Evolutionary conservation across 495 filamentous ascomycete species (phyloP).

Genomic region (Talaromyces proteolyticus): DNA sequence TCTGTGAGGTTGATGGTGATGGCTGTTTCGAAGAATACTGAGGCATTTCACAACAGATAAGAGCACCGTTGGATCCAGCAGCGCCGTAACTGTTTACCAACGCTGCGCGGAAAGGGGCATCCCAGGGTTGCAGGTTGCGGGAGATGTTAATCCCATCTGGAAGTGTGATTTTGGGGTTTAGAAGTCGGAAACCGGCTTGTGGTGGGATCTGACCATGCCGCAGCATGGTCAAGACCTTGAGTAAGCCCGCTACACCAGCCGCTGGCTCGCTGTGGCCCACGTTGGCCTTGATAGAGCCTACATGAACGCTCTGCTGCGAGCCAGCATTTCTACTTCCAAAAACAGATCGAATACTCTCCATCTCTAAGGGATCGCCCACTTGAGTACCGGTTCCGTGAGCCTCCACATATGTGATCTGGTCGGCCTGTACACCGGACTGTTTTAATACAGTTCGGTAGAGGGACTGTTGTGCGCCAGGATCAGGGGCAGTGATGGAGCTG

Average conservation of each 20-base stretch:
- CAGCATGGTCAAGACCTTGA: constrained; percentile 40
- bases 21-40: not conserved
- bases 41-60: constrained; percentile 1
- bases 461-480: constrained; percentile 7
- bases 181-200: constrained; percentile 21
- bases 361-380: constrained; percentile 30
- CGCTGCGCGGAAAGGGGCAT: constrained; percentile 16
- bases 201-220: constrained; percentile 23
- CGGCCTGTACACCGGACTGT: constrained; percentile 17
- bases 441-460: constrained; percentile 12
- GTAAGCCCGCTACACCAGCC: constrained; percentile 30
- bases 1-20: not conserved
- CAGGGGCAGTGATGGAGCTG: constrained; percentile 12
- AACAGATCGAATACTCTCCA: constrained; percentile 20
- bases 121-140: constrained; percentile 17
- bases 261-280: constrained; percentile 40
- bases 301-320: constrained; percentile 9
- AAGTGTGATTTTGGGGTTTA: constrained; percentile 33
- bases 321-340: constrained; percentile 17
- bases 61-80: constrained; percentile 25
- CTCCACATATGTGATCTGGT: constrained; percentile 21
- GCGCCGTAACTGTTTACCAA: constrained; percentile 35
- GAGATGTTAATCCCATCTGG: constrained; percentile 18
- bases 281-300: constrained; percentile 34
- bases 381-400: constrained; percentile 39